phyloP scores from a whole-genome alignment of 2,329 filamentous ascomycete genomes.

The Fragosphaeria purpurea region DNA sequence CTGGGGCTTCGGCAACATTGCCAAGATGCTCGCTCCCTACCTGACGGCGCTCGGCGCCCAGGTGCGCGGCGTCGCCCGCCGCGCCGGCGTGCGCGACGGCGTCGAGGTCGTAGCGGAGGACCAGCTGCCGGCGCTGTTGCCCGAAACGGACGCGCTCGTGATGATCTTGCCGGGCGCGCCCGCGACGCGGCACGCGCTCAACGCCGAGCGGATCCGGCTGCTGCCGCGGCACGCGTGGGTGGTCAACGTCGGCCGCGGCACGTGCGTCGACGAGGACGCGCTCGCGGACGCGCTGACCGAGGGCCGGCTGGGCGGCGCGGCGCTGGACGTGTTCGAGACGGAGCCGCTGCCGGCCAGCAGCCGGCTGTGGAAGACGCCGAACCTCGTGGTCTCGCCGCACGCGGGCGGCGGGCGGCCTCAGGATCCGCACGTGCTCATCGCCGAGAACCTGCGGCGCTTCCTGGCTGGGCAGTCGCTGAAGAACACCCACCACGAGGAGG shows the following conservation, averaged over 20 bases:
- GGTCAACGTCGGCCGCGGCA: constrained; percentile 41
- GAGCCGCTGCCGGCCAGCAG: constrained; percentile 33
- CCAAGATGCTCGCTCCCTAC: constrained; percentile 31
- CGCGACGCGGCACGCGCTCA: constrained; percentile 29
- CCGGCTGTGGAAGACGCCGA: constrained; percentile 17
- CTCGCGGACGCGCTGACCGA: constrained; percentile 34
- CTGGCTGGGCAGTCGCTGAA: constrained; percentile 48
- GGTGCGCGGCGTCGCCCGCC: constrained; percentile 49
- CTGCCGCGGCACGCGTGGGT: constrained; percentile 29
- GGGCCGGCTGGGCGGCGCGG: constrained; percentile 36
- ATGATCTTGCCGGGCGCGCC: constrained; percentile 37
- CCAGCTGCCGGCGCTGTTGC: constrained; percentile 26
- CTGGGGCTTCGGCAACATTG: constrained; percentile 42
- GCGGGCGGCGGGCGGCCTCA: constrained; percentile 51
- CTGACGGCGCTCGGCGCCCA: constrained; percentile 39
- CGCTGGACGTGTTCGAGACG: constrained; percentile 36
- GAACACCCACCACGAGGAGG: constrained; percentile 30
- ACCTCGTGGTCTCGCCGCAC: constrained; percentile 16
- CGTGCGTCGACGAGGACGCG: constrained; percentile 38
- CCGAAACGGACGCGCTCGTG: constrained; percentile 35
- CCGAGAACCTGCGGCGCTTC: constrained; percentile 50
- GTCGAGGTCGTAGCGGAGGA: constrained; percentile 32
- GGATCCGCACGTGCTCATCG: constrained; percentile 48
- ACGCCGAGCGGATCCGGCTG: constrained; percentile 26
- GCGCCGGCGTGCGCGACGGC: constrained; percentile 42